A percentile compares a stretch with the other conserved stretches of the same genome.
phyloP scores from a whole-genome alignment of 2,329 filamentous ascomycete genomes.

The Fusarium pseudonygamai region DNA sequence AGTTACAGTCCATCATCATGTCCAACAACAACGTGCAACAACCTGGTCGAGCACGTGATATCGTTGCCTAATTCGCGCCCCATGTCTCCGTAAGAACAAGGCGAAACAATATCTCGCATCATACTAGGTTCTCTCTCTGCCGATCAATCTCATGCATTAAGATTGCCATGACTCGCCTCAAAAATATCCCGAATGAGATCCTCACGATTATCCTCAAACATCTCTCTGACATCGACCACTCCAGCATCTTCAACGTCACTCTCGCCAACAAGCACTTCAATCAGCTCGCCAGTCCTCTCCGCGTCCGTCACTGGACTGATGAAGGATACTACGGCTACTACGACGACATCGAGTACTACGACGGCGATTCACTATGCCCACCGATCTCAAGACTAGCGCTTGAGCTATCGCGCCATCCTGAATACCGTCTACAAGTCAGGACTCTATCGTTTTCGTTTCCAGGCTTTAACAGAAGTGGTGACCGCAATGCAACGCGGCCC shows the following conservation, averaged over 20 bases:
- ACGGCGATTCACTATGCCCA: background rate
- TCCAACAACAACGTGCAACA: background rate
- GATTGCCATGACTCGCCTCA: background rate
- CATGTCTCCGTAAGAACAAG: too few relatives aligned
- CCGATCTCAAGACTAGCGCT: background rate
- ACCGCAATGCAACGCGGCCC: rapidly evolving
- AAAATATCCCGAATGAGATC: background rate
- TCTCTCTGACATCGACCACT: background rate
- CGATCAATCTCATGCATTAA: background rate
- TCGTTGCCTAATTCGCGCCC: background rate
- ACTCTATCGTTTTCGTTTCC: background rate
- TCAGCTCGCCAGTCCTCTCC: background rate
- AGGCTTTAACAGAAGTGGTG: rapidly evolving
- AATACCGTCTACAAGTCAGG: background rate
- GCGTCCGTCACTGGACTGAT: background rate
- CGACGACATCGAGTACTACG: background rate
- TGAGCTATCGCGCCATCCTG: background rate
- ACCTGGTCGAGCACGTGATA: background rate
- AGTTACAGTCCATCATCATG: rapidly evolving
- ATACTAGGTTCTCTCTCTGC: too few relatives aligned
- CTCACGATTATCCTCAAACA: background rate
- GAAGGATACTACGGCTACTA: background rate
- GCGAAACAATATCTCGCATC: background rate
- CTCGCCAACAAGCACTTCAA: background rate
- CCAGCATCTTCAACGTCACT: background rate